Evolutionary conservation across 495 filamentous ascomycete species (phyloP), one percentile per base, ranked within the genome.

Genomic region (Cryomyces minteri): DNA sequence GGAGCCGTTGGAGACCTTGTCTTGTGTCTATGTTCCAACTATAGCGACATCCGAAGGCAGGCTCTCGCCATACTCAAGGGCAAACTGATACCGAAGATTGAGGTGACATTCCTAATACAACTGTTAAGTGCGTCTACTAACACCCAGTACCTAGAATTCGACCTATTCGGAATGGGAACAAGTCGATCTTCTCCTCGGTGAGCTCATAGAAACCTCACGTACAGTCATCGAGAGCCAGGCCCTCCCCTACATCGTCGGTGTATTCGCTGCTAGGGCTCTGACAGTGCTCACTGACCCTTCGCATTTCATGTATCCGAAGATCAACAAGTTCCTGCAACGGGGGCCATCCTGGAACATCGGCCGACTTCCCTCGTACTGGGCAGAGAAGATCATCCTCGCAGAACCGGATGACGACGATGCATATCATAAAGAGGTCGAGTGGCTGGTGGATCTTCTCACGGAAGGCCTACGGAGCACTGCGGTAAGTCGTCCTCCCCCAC

Each of bases 241-340:
- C 4, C 60, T 94, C 6, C 80, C 85, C 2, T 82, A 78, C 58
- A 69, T 84, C 6, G 70, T 81, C 4, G 72, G 77, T 5, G 72
- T 80, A 38, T 90, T 92, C 52, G 77, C 86, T 18, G 71, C 79
- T 33, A 73, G 72, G 46, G 76, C 75, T 11, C 63, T 87, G 6
- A 57, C 68, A 1, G 74, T 94, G 14, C 62, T 92, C 28, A 67
- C 65, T 2, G 77, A 88, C 48, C 88, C 90, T 6, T 65, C 82
- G 39, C 83, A 94, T 53, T 76, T 75, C 48, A 70, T 96, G 34
- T 98, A 94, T 54, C 71, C 75, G 31, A 93, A 93, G 54, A 65
- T 88, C 66, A 94, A 94, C 66, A 68, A 69, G 25, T 88, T 88
- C 58, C 72, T 98, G 39, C 78, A 80, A 36, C 75, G 74, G 41